A percentile compares a stretch with the other conserved stretches of the same genome.
These are phyloP conservation scores for Penicillium cosmopolitanum DNA, from an alignment of 495 filamentous ascomycete species.

Conservation along the genomic window DNA sequence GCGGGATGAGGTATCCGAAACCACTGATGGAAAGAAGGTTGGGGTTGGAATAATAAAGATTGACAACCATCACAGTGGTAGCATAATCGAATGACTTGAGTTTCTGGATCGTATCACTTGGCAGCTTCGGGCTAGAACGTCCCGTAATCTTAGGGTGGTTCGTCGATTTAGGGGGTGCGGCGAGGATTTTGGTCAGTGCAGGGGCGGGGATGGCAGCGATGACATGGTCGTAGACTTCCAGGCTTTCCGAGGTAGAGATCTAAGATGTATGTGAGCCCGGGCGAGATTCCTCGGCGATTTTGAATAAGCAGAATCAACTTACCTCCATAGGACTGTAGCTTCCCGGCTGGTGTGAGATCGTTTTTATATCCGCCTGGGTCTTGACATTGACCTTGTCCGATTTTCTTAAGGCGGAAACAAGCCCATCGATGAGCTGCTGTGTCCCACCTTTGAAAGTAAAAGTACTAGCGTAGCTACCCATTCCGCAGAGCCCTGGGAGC, in stretches of 20 bases:
- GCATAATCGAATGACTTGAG: conserved; percentile 59
- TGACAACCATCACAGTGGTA: conserved; percentile 87
- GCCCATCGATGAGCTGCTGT: conserved; percentile 37
- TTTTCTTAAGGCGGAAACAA: conserved; percentile 29
- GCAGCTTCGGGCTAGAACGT: conserved; percentile 5
- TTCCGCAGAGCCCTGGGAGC: too few relatives aligned
- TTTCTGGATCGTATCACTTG: conserved; percentile 27
- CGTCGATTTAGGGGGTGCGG: conserved; percentile 6
- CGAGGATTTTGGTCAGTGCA: conserved; percentile 31
- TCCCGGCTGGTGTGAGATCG: not conserved
- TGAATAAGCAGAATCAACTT: not conserved
- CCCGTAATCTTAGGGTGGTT: not conserved
- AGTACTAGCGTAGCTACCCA: conserved; percentile 43
- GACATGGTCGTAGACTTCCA: conserved; percentile 58
- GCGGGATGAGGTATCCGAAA: conserved; percentile 90
- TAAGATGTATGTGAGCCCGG: not conserved
- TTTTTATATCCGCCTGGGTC: conserved; percentile 24
- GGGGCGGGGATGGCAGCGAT: conserved; percentile 70
- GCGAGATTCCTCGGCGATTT: not conserved
- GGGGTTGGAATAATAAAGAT: conserved; percentile 76
- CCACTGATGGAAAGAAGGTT: conserved; percentile 66
- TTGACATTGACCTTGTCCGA: conserved; percentile 37
- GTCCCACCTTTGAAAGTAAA: conserved; percentile 50
- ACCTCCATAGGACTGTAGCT: not conserved
- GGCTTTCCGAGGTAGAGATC: not conserved